Base-by-base conservation (phyloP, 1,284 basidiomycete genomes). In the Anthracocystis panici-leucophaei region DNA sequence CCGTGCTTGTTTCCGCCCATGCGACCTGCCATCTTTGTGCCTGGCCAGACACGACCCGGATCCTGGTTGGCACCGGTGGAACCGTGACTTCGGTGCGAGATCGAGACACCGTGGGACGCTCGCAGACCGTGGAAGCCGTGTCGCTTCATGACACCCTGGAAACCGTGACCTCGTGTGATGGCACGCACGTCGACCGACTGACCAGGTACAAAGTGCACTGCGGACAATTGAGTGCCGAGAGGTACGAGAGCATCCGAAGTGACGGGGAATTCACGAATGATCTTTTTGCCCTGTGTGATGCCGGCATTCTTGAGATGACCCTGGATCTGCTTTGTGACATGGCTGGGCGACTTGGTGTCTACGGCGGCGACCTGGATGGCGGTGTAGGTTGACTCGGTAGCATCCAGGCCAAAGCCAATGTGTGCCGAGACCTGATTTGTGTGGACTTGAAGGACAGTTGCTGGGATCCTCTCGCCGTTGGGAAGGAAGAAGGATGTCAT, bases 21-120 rank as follows among this genome's bases (percentile, higher is more conserved):
- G 50, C 92, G 91, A 50, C 96, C 97, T 10, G 96, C 91, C 96
- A 98, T 99, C 88, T 97, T 98, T 87, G 95, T 97, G 45, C 96
- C 96, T 18, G 95, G 95, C 88, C 93, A 94, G 16, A 97, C 89
- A 84, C 95, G 91, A 57, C 95, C 95, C 40, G 95, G 95, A 83
- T 97, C 94, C 69, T 84, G 83, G 86, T 97, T 93, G 82, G 93
- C 92, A 87, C 97, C 97, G 14, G 93, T 97, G 27, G 95, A 93
- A 84, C 97, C 97, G 48, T 91, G 90, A 27, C 92, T 92, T 84
- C 97, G 92, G 89, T 99, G 97, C 29, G 94, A 94, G 78, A 95
- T 86, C 65, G 97, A 98, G 53, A 94, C 93, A 92, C 97, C 97
- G 86, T 99, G 97, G 86, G 93, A 93, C 2, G 94, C 95, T 61